Evolutionary conservation across 2,329 filamentous ascomycete species (phyloP), one percentile per base, ranked within the genome.

Genomic region (Xylaria sp.): DNA sequence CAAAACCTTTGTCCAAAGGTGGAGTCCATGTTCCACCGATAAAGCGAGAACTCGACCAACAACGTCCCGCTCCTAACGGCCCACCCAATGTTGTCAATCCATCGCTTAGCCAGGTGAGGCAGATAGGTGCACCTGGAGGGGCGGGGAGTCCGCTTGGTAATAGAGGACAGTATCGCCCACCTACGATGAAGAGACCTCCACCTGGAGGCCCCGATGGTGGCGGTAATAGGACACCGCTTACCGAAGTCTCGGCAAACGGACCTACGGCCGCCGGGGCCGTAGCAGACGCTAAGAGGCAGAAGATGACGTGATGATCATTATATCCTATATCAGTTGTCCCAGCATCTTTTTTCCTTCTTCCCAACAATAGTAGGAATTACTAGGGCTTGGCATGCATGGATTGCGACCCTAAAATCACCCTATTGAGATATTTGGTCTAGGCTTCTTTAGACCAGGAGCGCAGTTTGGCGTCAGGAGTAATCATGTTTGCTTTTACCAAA

Each of bases 1-100:
- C 92, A 4, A 90, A 91, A 61, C 93, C 94, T 0, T 82, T 97
- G 1, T 86, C 86, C 3, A 87, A 86, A 70, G 85, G 83, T 54
- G 81, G 84, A 0, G 83, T 87, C 70, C 87, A 90, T 66, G 82
- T 88, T 0, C 78, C 84, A 0, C 83, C 85, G 1, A 40, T 72
- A 1, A 76, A 78, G 60, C 74, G 74, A 23, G 76, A 79, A 10
- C 66, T 71, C 13, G 76, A 76, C 13, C 57, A 71, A 60, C 42
- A 66, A 70, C 59, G 71, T 54, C 58, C 68, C 8, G 60, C 63
- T 29, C 60, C 68, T 10, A 63, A 66, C 67, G 75, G 58, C 66
- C 73, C 42, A 68, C 75, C 50, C 40, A 82, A 82, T 8, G 76
- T 85, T 2, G 75, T 84, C 51, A 89, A 89, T 72, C 85, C 87